Evolutionary conservation across 768 basidiomycete species (phyloP).

Genomic region (Dacryopinax spathularia): DNA sequence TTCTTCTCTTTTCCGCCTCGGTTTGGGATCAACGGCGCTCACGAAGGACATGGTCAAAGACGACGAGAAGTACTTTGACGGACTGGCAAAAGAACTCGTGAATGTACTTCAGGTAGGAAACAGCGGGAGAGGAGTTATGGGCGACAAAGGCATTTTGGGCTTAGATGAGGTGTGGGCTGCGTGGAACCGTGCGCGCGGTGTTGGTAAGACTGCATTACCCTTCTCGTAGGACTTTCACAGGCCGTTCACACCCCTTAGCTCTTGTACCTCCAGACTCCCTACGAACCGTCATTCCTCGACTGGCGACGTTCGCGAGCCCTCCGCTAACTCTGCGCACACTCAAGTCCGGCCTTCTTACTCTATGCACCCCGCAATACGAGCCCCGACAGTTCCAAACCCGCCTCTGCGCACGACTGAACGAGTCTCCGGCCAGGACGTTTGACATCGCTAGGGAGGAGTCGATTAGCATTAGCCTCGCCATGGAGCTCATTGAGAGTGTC

Average conservation of each 20-base stretch:
- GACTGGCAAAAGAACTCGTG: constrained; percentile 70
- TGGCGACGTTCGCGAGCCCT: constrained; percentile 51
- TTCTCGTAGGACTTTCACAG: not conserved
- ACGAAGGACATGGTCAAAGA: constrained; percentile 80
- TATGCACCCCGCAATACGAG: constrained; percentile 71
- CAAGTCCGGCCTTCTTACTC: constrained; percentile 51
- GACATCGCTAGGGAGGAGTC: constrained; percentile 59
- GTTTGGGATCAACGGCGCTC: constrained; percentile 65
- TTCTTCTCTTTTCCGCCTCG: constrained; percentile 77
- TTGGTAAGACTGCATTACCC: constrained; percentile 40
- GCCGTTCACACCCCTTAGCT: constrained; percentile 32
- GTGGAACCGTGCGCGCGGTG: constrained; percentile 87
- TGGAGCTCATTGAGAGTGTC: constrained; percentile 62
- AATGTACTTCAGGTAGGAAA: constrained; percentile 43
- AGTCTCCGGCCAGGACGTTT: constrained; percentile 34
- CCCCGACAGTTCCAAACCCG: constrained; percentile 54
- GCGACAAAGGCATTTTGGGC: constrained; percentile 61
- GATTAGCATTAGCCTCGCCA: constrained; percentile 55
- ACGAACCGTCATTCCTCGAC: constrained; percentile 53
- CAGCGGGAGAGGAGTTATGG: constrained; percentile 49
- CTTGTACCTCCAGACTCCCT: constrained; percentile 82
- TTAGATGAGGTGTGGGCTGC: constrained; percentile 90
- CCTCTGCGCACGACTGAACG: constrained; percentile 37
- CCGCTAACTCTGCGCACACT: constrained; percentile 55
- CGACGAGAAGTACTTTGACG: constrained; percentile 62